A percentile compares a stretch with the other conserved stretches of the same genome.
Conservation (phyloP, 2,329 filamentous ascomycete species). For the Colletotrichum sp. region DNA sequence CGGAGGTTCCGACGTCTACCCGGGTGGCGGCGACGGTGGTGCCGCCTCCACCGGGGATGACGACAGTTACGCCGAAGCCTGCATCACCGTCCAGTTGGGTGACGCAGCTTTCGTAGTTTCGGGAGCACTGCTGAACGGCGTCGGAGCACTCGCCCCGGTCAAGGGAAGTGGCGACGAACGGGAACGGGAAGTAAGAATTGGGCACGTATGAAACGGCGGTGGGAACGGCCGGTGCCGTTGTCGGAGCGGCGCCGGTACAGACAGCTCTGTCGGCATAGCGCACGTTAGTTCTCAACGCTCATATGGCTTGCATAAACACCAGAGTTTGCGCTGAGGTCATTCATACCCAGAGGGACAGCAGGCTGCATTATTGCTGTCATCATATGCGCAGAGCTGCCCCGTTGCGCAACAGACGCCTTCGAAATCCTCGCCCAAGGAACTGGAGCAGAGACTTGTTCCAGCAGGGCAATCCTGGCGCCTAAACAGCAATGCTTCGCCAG, state of each 20-base stretch:
- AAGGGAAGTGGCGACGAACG: conserved; percentile 60
- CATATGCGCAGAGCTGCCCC: conserved; percentile 56
- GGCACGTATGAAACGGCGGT: conserved; percentile 56
- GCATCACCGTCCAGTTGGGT: conserved; percentile 47
- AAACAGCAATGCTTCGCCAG: not conserved
- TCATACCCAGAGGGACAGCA: conserved; percentile 59
- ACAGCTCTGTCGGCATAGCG: conserved; percentile 44
- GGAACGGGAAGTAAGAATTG: conserved; percentile 66
- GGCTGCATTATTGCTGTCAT: conserved; percentile 53
- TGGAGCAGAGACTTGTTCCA: conserved; percentile 56
- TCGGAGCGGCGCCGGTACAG: conserved; percentile 61
- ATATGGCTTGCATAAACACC: not conserved
- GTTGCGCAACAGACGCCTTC: conserved; percentile 55
- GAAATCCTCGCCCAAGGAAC: conserved; percentile 50
- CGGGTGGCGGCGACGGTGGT: conserved; percentile 53
- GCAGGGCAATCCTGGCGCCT: conserved; percentile 44
- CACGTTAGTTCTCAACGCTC: not conserved
- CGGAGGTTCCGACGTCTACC: conserved; percentile 46
- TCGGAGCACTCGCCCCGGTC: conserved; percentile 57
- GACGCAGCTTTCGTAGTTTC: conserved; percentile 61
- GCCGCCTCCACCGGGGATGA: conserved; percentile 57
- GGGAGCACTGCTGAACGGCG: conserved; percentile 55
- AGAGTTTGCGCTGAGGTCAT: not conserved
- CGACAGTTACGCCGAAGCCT: conserved; percentile 59
- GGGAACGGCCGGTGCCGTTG: conserved; percentile 39